Conservation (phyloP, 1,139 yeast species). For the Suhomyces yuchorum region DNA sequence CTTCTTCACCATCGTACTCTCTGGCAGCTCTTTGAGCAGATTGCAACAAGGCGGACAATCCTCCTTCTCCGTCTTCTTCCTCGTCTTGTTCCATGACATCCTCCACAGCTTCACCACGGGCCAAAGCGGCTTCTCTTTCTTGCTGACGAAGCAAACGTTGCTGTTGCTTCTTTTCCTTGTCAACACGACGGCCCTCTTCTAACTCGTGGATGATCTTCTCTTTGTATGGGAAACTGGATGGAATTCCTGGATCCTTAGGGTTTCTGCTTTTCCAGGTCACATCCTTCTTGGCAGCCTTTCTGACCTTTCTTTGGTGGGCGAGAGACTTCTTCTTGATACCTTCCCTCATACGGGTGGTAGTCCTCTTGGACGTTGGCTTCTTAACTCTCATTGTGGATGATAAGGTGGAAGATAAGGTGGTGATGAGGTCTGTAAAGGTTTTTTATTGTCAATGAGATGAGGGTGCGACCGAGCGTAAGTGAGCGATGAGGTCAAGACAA, state of each 20-base stretch:
- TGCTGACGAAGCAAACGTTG: conserved; percentile 49
- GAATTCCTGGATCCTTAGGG: conserved; percentile 91
- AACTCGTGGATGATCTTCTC: conserved; percentile 79
- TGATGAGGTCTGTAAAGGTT: conserved; percentile 5
- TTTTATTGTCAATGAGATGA: conserved; percentile 11
- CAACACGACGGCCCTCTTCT: conserved; percentile 68
- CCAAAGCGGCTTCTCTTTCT: conserved; percentile 49
- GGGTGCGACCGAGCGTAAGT: conserved; percentile 1
- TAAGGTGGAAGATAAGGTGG: not conserved
- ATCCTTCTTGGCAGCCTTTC: conserved; percentile 81
- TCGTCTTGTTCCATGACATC: conserved; percentile 45
- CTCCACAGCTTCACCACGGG: conserved; percentile 44
- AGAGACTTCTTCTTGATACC: conserved; percentile 95
- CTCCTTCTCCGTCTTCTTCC: conserved; percentile 51
- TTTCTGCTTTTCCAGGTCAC: conserved; percentile 87
- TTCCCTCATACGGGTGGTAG: conserved; percentile 89
- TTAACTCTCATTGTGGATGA: conserved; percentile 46
- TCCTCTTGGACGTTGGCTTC: conserved; percentile 82
- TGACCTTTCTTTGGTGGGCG: conserved; percentile 86
- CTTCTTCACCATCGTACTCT: conserved; percentile 60
- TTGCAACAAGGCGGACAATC: conserved; percentile 84
- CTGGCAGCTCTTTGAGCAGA: conserved; percentile 88
- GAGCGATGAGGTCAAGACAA: not conserved
- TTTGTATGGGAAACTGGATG: conserved; percentile 91
- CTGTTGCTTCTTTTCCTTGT: conserved; percentile 60